Evolutionary conservation across 108 stramenopile species (phyloP).

Genomic region (Epithemia pelagica): DNA sequence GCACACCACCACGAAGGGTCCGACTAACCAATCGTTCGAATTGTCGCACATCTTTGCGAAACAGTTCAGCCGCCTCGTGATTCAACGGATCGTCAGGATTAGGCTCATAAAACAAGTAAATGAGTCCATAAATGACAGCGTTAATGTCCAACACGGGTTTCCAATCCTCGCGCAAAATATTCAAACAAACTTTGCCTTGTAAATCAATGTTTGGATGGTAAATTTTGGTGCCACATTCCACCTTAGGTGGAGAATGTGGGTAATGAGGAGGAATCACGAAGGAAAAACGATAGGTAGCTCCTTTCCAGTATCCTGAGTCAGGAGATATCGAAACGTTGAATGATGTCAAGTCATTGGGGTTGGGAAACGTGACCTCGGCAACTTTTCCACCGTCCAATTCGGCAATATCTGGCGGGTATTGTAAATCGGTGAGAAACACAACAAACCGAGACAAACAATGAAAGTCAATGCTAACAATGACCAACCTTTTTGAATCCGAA

Average conservation of each 20-base stretch:
- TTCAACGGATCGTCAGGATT: conserved; percentile 99
- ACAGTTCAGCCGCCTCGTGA: conserved; percentile 96
- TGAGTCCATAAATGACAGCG: conserved; percentile 97
- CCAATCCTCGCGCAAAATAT: conserved; percentile 98
- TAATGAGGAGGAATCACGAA: conserved; percentile 94
- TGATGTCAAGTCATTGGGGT: conserved; percentile 92
- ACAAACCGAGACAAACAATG: not conserved
- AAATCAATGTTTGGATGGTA: conserved; percentile 99
- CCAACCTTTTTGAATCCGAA: conserved; percentile 97
- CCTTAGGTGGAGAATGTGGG: conserved; percentile 99
- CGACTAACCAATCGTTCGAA: conserved; percentile 84
- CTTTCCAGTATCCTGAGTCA: conserved; percentile 92
- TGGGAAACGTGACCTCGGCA: conserved; percentile 88
- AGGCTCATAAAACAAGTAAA: conserved; percentile 98
- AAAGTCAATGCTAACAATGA: too few species aligned
- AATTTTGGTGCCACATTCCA: conserved; percentile 88
- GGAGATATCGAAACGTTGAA: conserved; percentile 88
- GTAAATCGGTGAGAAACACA: not conserved
- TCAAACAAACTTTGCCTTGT: conserved; percentile 96
- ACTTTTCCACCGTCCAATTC: conserved; percentile 98
- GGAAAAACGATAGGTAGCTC: conserved; percentile 91
- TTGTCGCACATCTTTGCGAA: conserved; percentile 83
- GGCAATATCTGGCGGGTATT: conserved; percentile 91
- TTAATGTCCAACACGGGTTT: conserved; percentile 98
- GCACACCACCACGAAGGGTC: conserved; percentile 73